A percentile compares a stretch with the other conserved stretches of the same genome.
Conservation (phyloP, 768 basidiomycete species). For the Lentinula aciculospora region DNA sequence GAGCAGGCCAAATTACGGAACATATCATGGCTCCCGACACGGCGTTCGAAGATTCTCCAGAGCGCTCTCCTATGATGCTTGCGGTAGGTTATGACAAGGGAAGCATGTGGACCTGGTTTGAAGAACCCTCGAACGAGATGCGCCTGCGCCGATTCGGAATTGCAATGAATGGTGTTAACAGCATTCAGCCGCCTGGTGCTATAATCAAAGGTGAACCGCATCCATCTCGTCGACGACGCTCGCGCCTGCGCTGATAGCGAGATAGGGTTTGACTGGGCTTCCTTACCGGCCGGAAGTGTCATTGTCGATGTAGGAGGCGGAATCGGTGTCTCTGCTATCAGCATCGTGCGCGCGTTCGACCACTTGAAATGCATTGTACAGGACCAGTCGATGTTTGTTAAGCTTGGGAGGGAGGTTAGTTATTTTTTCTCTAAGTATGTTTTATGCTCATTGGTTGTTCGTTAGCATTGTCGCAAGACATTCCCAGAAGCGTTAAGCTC, state of each 20-base stretch:
- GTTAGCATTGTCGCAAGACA: too few species aligned
- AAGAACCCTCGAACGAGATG: constrained; percentile 1
- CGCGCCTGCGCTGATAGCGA: neutral
- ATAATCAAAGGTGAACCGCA: constrained; percentile 6
- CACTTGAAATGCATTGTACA: neutral
- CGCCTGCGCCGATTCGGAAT: constrained; percentile 2
- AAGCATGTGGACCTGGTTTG: constrained; percentile 4
- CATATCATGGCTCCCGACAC: constrained; percentile 2
- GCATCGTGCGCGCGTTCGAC: constrained; percentile 5
- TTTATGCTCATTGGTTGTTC: too few species aligned
- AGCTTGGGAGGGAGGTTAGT: too few species aligned
- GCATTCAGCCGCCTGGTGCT: constrained; percentile 1
- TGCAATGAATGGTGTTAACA: constrained; percentile 5
- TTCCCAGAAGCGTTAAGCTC: too few species aligned
- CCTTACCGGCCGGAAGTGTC: constrained; percentile 6
- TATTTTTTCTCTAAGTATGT: too few species aligned
- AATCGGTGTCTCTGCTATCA: constrained; percentile 11
- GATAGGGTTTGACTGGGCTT: constrained; percentile 16
- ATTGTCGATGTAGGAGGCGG: constrained; percentile 19
- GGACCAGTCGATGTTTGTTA: too few species aligned
- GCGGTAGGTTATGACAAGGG: constrained; percentile 1
- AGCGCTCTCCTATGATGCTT: neutral
- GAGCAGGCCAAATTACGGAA: constrained; percentile 1
- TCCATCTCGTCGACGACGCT: too few species aligned
- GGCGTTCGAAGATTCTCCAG: neutral